Base-by-base conservation (phyloP, 208 protist genomes). In the Wallacemonas rigidus region DNA sequence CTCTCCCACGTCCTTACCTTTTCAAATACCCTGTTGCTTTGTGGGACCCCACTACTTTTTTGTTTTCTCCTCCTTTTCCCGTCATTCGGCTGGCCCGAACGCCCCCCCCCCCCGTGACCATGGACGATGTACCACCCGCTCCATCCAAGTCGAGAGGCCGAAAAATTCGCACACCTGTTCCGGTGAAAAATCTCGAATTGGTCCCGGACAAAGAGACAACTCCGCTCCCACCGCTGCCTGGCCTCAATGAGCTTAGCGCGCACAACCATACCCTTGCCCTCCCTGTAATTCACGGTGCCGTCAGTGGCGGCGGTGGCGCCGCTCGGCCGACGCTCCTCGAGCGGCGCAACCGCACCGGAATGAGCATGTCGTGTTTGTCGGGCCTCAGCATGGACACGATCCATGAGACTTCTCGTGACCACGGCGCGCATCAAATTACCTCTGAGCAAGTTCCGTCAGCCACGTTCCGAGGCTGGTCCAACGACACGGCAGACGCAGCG, bases 341-440 rank as follows among this genome's bases (percentile, higher is more conserved):
- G 76, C 88, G 91, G 11, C 88, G 91, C 55, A 82, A 86, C 73
- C 73, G 75, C 47, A 87, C 71, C 50, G 75, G 65, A 26, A 77
- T 87, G 69, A 91, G 81, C 72, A 73, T 89, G 61, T 87, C 81
- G 41, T 76, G 72, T 60, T 68, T 92, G 44, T 90, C 87, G 3
- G 84, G 76, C 38, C 77, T 95, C 15, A 91, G 81, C 72, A 81
- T 89, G 64, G 88, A 93, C 60, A 86, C 77, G 35, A 80, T 95
- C 47, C 79, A 85, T 61, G 86, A 88, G 7, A 79, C 75, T 40
- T 71, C 69, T 55, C 85, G 76, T 40, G 80, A 88, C 38, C 74
- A 48, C n/a, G 69, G 62, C 54, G 38, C 48, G n/a, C 36, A 65
- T 1, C n/a, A 47, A 1, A 8, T 48, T 14, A 41, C 77, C 12